Evolutionary conservation across 2,329 filamentous ascomycete genomes (phyloP), one percentile per base, ranked within the genome.

Genomic region (Beauveria caledonica): DNA sequence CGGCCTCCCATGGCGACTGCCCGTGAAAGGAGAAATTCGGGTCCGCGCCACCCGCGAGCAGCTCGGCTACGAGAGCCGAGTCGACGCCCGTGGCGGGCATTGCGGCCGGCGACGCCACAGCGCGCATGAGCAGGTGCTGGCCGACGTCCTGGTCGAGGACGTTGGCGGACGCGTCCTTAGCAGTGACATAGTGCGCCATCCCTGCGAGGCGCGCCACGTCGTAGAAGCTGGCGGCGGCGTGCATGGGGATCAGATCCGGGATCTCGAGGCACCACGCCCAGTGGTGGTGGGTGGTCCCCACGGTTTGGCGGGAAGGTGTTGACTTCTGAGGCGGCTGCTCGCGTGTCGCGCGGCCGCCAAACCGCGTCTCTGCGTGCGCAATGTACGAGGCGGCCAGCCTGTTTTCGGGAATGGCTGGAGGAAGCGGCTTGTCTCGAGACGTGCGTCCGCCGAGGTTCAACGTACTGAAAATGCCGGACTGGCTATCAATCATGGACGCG

Each of bases 181-280:
- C n/a, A 5, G 56, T 25, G 36, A 36, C 25, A 25, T 59, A 59
- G 56, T 52, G 46, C 39, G 7, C 19, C 46, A 59, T 27, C 7
- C 56, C 56, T 10, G 39, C 48, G n/a, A 59, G 56, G 15, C 48
- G 48, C 23, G 56, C 56, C 11, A 52, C 56, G 48, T 59, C 48
- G 19, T 51, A 51, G n/a, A 59, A 59, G 23, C 3, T 59, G 36
- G 15, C 27, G n/a, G 48, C 46, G n/a, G 13, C 49, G n/a, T 42
- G 36, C n/a, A 44, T 21, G 3, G 46, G 36, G 1, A 50, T 19
- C 3, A 59, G 46, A 11, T 25, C 56, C 8, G 56, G 46, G 10
- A 59, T 13, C n/a, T 45, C 39, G 17, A 59, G 48, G 11, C 56
- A 42, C 23, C 21, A 52, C 23, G 56, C 25, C 56, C 56, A 59